Conservation (phyloP, 345 rosid genomes). For the Microthlaspi erraticum region DNA sequence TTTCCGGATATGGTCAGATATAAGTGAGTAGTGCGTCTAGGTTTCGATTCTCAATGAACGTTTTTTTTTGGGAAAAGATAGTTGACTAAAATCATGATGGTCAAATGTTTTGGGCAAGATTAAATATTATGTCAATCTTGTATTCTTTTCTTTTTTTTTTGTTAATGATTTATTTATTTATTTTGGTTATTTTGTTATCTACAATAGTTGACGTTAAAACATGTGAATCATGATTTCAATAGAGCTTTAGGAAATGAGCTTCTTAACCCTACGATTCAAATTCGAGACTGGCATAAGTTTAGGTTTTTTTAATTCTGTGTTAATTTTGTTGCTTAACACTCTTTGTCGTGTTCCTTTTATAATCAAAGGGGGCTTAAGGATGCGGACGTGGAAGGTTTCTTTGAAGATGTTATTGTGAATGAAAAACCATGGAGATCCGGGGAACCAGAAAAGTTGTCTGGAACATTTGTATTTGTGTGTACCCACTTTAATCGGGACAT, state of each 20-base stretch:
- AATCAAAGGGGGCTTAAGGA: slow-evolving; percentile 66
- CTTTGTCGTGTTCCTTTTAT: slow-evolving; percentile 7
- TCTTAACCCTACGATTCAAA: too few species aligned
- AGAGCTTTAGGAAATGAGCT: too few species aligned
- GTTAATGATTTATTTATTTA: too few species aligned
- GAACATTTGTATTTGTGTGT: slow-evolving; percentile 79
- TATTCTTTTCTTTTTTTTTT: too few species aligned
- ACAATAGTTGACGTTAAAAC: too few species aligned
- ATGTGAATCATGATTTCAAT: neutral
- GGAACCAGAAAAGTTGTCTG: slow-evolving; percentile 55
- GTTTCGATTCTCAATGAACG: neutral
- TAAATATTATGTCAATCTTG: too few species aligned
- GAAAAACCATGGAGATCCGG: slow-evolving; percentile 75
- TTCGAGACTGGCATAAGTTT: too few species aligned
- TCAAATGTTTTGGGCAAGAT: too few species aligned
- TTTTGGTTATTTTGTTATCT: too few species aligned
- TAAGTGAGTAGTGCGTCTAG: slow-evolving; percentile 56
- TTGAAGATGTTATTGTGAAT: slow-evolving; percentile 81
- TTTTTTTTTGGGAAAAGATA: neutral
- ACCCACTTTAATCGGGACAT: slow-evolving; percentile 86
- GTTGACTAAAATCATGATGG: neutral
- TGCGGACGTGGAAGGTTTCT: slow-evolving; percentile 65
- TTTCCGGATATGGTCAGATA: slow-evolving; percentile 91
- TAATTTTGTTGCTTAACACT: too few species aligned
- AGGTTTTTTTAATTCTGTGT: too few species aligned